Evolutionary conservation across 1,284 basidiomycete species (phyloP).

Genomic region (Takashimella koratensis): DNA sequence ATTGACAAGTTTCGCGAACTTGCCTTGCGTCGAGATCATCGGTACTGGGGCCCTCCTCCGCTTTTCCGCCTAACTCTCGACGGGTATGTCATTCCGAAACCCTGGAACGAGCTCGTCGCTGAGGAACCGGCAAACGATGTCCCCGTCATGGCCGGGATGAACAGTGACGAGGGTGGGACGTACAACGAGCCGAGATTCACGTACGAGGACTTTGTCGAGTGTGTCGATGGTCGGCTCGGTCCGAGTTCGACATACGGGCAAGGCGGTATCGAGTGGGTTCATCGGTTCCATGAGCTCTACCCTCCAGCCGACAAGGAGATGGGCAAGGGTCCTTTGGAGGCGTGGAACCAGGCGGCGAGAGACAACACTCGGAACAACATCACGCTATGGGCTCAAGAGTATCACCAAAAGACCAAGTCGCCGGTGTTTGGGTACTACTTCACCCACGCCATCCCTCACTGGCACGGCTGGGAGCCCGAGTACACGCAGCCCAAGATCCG

Average conservation of each 20-base stretch:
- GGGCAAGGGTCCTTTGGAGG: neutral
- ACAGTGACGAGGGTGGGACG: neutral
- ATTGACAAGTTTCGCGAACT: neutral
- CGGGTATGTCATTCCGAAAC: neutral
- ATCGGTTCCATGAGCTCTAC: neutral
- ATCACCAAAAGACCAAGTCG: neutral
- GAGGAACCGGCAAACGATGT: neutral
- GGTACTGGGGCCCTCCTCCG: neutral
- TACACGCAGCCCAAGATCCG: neutral
- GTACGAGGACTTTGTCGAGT: neutral
- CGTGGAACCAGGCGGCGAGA: neutral
- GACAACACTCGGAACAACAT: neutral
- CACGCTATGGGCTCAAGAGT: neutral
- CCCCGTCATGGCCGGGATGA: neutral
- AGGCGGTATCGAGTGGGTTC: too few relatives aligned
- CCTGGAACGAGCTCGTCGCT: neutral
- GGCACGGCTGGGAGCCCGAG: neutral
- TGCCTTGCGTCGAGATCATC: neutral
- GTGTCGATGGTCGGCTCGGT: neutral
- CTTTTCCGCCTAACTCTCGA: neutral
- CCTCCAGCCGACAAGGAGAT: neutral
- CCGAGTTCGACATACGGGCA: too few relatives aligned
- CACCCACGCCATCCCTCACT: neutral
- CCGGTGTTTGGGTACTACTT: neutral
- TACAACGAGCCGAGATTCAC: neutral